These are phyloP conservation scores for Rutstroemia sydowiana DNA, from an alignment of 2,329 filamentous ascomycete species.

Conservation along the genomic window DNA sequence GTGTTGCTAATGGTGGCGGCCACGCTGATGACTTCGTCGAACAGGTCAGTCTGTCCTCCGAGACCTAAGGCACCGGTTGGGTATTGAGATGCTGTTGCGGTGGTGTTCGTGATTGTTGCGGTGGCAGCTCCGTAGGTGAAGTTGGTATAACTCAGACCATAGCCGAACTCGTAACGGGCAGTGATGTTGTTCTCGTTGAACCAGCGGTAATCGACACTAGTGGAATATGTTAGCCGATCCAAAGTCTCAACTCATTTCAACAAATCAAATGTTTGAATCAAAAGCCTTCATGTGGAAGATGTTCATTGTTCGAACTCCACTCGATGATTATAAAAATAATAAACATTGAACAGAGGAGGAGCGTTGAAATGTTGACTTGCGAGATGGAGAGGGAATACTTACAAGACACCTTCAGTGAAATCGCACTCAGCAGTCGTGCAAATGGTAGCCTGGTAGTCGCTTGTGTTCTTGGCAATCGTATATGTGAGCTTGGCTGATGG, in stretches of 20 bases:
- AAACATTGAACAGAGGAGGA: too few relatives aligned
- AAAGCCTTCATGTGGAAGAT: too few relatives aligned
- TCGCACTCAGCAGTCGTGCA: constrained; percentile 57
- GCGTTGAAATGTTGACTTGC: too few relatives aligned
- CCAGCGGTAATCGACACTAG: constrained; percentile 72
- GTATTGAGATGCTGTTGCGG: constrained; percentile 31
- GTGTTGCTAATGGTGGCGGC: constrained; percentile 47
- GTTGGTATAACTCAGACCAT: constrained; percentile 69
- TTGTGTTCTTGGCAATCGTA: constrained; percentile 54
- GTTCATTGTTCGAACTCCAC: too few relatives aligned
- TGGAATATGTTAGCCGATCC: too few relatives aligned
- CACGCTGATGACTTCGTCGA: constrained; percentile 45
- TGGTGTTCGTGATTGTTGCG: constrained; percentile 29
- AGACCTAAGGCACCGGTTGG: constrained; percentile 51
- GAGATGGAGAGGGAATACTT: too few relatives aligned
- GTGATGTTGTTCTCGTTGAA: constrained; percentile 57
- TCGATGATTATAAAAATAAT: too few relatives aligned
- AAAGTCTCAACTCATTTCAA: too few relatives aligned
- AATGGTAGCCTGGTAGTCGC: constrained; percentile 34
- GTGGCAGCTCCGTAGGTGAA: constrained; percentile 63
- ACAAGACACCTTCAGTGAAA: constrained; percentile 72
- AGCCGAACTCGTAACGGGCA: constrained; percentile 73
- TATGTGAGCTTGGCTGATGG: constrained; percentile 72
- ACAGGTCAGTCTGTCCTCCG: constrained; percentile 47
- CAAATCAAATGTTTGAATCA: too few relatives aligned